Percentiles rank a stretch among this genome's conserved stretches.
Conservation (phyloP, 2,329 filamentous ascomycete genomes). For the Canariomyces notabilis region DNA sequence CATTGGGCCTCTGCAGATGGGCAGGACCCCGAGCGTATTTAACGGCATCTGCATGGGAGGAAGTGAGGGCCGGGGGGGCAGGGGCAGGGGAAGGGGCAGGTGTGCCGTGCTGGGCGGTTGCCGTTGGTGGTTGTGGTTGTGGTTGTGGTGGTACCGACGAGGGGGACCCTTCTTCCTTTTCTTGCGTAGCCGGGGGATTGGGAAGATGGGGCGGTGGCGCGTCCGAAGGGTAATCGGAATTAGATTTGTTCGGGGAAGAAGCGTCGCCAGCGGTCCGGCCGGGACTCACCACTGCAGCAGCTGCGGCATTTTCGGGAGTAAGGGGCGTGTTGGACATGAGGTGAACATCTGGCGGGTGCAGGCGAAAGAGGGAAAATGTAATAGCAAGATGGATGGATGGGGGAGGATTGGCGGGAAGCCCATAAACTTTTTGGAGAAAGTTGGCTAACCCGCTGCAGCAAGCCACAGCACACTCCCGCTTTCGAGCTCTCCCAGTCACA, state of each 20-base stretch:
- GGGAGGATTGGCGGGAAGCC: not conserved
- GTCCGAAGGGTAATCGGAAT: conserved; percentile 3
- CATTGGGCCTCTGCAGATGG: conserved; percentile 40
- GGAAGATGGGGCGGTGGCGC: conserved; percentile 6
- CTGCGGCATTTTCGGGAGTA: conserved; percentile 52
- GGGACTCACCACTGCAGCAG: conserved; percentile 40
- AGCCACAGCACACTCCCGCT: no score
- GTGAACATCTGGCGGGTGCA: conserved; percentile 47
- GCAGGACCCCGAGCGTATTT: conserved; percentile 44
- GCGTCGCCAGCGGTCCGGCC: conserved; percentile 17
- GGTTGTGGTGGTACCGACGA: conserved; percentile 19
- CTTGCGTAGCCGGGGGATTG: conserved; percentile 7
- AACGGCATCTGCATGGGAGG: conserved; percentile 37
- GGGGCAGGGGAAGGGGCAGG: conserved; percentile 21
- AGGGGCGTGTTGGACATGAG: conserved; percentile 53
- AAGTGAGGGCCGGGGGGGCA: conserved; percentile 15
- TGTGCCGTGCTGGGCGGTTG: conserved; percentile 14
- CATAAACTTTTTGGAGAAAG: not conserved
- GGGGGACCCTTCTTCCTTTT: conserved; percentile 15
- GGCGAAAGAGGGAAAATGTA: conserved; percentile 2
- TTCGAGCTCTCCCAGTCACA: no score
- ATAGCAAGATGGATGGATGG: not conserved
- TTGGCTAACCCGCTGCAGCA: not conserved
- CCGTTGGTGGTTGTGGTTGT: conserved; percentile 8
- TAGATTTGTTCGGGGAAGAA: conserved; percentile 2